Evolutionary conservation across 2,329 filamentous ascomycete species (phyloP).

Genomic region (Aureobasidium lini): DNA sequence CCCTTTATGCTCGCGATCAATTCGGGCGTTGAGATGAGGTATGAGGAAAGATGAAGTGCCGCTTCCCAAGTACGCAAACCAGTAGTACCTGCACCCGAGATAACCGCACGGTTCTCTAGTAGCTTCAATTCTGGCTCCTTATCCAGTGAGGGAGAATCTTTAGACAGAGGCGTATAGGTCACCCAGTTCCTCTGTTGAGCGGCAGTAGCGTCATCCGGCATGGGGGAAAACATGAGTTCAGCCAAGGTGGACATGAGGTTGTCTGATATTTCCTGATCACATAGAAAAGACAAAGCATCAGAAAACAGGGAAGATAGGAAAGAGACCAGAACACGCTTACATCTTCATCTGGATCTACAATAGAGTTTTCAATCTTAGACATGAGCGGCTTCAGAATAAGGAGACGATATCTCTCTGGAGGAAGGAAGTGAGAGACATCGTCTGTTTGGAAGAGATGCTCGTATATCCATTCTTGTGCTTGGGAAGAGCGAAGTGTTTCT

Average conservation of each 20-base stretch:
- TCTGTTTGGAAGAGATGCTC: constrained; percentile 57
- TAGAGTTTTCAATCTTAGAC: constrained; percentile 61
- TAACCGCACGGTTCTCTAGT: constrained; percentile 60
- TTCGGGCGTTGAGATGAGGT: constrained; percentile 44
- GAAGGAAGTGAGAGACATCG: constrained; percentile 47
- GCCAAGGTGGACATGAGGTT: constrained; percentile 65
- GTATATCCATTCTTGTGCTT: constrained; percentile 61
- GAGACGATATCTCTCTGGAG: constrained; percentile 62
- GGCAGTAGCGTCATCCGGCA: constrained; percentile 56
- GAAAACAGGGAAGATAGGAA: constrained; percentile 18
- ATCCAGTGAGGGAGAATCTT: constrained; percentile 15
- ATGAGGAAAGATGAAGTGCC: constrained; percentile 64
- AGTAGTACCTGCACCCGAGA: constrained; percentile 65
- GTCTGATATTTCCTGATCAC: constrained; percentile 69
- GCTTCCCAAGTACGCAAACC: constrained; percentile 78
- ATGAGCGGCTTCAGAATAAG: constrained; percentile 68
- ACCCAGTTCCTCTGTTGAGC: constrained; percentile 69
- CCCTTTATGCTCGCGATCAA: constrained; percentile 37
- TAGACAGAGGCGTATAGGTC: constrained; percentile 51
- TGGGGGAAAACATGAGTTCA: constrained; percentile 53
- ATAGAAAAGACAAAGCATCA: constrained; percentile 19
- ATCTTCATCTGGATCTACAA: constrained; percentile 78
- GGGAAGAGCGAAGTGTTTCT: constrained; percentile 49
- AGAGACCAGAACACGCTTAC: constrained; percentile 48
- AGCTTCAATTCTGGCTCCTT: constrained; percentile 46